Evolutionary conservation across 2,329 filamentous ascomycete species (phyloP).

Genomic region (Tricladium varicosporioides): DNA sequence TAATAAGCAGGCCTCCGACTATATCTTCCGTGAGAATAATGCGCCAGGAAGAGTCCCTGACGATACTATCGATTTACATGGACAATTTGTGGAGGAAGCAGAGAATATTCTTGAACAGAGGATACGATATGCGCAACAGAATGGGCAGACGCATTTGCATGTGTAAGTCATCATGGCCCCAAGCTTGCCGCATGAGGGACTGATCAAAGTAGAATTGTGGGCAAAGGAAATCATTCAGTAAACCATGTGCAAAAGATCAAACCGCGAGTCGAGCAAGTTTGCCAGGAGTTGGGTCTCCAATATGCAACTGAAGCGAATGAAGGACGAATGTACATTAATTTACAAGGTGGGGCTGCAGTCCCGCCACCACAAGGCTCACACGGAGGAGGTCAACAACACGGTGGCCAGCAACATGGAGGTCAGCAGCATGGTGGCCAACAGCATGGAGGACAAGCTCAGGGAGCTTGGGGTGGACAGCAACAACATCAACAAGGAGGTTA

Average conservation of each 20-base stretch:
- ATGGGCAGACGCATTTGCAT: constrained; percentile 80
- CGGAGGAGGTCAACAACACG: constrained; percentile 41
- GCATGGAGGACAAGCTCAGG: constrained; percentile 33
- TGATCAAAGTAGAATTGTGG: constrained; percentile 64
- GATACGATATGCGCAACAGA: constrained; percentile 72
- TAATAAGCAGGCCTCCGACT: constrained; percentile 88
- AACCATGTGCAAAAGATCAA: constrained; percentile 91
- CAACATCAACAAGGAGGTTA: constrained; percentile 34
- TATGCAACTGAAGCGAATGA: constrained; percentile 86
- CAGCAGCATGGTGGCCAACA: constrained; percentile 45
- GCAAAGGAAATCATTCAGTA: constrained; percentile 85
- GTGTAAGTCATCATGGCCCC: constrained; percentile 49
- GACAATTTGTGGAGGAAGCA: constrained; percentile 91
- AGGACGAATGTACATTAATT: constrained; percentile 83
- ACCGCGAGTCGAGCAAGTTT: constrained; percentile 87
- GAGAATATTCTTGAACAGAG: constrained; percentile 85
- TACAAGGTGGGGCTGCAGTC: constrained; percentile 67
- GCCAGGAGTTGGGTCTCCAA: constrained; percentile 76
- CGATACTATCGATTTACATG: constrained; percentile 92
- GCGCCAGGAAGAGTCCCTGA: constrained; percentile 67
- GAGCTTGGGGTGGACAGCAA: constrained; percentile 37
- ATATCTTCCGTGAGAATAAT: constrained; percentile 96
- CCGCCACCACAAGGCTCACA: constrained; percentile 47
- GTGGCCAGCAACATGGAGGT: constrained; percentile 38
- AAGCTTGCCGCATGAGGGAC: neutral